Conservation (phyloP, 257 asterid species). For the Vinca minor region DNA sequence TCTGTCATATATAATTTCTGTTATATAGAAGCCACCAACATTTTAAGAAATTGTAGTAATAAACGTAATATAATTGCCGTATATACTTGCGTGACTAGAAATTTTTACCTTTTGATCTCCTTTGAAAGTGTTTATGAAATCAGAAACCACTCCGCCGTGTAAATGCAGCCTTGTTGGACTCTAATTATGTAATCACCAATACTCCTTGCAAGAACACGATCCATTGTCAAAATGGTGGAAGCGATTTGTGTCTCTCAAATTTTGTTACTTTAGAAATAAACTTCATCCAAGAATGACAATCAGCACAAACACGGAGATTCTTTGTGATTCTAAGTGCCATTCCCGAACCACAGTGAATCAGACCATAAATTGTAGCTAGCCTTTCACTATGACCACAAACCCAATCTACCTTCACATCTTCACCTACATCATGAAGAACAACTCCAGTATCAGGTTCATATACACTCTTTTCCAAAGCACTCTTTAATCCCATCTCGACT, state of each 20-base stretch:
- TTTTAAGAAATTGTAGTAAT: no score
- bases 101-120: no score
- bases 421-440: conserved; percentile 36
- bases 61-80: no score
- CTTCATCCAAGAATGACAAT: conserved; percentile 31
- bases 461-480: conserved; percentile 30
- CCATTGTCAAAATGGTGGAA: conserved; percentile 30
- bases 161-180: neutral
- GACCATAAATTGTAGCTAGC: conserved; percentile 35
- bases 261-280: conserved; percentile 12
- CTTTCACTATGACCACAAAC: conserved; percentile 48
- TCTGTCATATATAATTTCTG: no score
- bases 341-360: conserved; percentile 28
- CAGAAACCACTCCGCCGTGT: neutral
- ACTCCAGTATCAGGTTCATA: conserved; percentile 33
- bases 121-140: neutral
- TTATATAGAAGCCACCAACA: neutral
- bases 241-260: conserved; percentile 21
- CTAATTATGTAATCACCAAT: conserved; percentile 15
- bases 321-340: conserved; percentile 43
- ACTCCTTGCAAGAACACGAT: conserved; percentile 21
- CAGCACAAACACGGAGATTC: conserved; percentile 46
- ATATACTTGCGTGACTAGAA: no score
- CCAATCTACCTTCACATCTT: conserved; percentile 37
- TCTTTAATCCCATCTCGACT: conserved; percentile 24